Percentiles rank a stretch among this genome's conserved stretches.
These are phyloP conservation scores for Macrotyloma uniflorum DNA, from an alignment of 306 rosid species.

Conservation along the genomic window DNA sequence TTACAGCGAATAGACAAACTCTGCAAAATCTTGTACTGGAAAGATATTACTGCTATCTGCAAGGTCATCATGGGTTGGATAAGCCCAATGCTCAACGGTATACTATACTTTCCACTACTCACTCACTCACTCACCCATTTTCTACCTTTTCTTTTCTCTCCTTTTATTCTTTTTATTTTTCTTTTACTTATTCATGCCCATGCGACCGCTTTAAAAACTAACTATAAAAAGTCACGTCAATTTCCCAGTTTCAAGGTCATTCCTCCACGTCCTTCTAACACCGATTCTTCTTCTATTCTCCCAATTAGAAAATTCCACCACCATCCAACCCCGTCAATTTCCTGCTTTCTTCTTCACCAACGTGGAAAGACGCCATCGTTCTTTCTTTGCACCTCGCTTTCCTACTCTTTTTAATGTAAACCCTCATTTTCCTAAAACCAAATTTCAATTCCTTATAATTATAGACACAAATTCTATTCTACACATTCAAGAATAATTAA, in stretches of 20 bases:
- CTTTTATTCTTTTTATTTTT: background rate
- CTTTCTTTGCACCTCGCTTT: background rate
- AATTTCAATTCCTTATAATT: background rate
- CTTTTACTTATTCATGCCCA: background rate
- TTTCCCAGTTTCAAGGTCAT: background rate
- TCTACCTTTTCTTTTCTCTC: background rate
- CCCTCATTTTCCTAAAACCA: background rate
- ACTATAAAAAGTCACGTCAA: conserved; percentile 16
- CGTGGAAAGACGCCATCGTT: conserved; percentile 23
- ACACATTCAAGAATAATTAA: background rate
- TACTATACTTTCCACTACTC: background rate
- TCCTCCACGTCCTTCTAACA: background rate
- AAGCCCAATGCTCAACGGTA: background rate
- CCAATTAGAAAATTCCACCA: background rate
- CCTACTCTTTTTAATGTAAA: background rate
- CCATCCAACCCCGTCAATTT: conserved; percentile 4
- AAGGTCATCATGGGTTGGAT: conserved; percentile 12
- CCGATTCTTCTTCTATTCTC: background rate
- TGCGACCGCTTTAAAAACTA: background rate
- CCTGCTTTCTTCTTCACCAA: conserved; percentile 33
- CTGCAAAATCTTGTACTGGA: conserved; percentile 25
- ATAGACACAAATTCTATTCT: too few species aligned
- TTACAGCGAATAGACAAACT: background rate
- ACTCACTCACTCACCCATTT: background rate
- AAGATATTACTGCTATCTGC: background rate